Percentiles rank a stretch among this genome's conserved stretches.
Evolutionary conservation across 148 eudicot genomes (phyloP).

Genomic region (Fagopyrum esculentum): DNA sequence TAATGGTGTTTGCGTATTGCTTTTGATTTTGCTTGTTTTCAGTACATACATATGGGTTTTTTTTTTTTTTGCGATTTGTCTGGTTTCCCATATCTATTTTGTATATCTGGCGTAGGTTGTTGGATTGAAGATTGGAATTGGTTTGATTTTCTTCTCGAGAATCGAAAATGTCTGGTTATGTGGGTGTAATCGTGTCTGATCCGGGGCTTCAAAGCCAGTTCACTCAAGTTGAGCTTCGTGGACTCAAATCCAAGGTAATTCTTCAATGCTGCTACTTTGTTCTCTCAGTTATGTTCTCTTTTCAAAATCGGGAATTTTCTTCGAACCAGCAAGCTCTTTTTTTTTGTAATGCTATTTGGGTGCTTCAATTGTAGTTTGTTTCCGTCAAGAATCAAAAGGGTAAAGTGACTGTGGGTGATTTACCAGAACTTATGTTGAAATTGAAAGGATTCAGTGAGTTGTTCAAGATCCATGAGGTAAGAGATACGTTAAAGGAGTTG

Average conservation of each 20-base stretch:
- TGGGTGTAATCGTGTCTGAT: slow-evolving; percentile 54
- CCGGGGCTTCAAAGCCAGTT: slow-evolving; percentile 71
- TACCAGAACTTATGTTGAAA: slow-evolving; percentile 63
- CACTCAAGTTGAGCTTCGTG: slow-evolving; percentile 60
- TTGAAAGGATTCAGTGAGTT: slow-evolving; percentile 47
- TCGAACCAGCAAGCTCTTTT: neutral
- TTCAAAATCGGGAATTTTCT: neutral
- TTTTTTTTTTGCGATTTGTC: neutral
- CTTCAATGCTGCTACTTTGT: neutral
- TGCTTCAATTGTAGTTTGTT: slow-evolving; percentile 38
- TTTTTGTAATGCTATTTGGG: slow-evolving; percentile 15
- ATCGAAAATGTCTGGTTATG: slow-evolving; percentile 44
- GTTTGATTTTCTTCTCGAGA: neutral
- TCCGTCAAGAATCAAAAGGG: slow-evolving; percentile 58
- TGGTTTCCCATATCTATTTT: neutral
- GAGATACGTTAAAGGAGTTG: slow-evolving; percentile 39
- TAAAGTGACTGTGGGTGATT: slow-evolving; percentile 62
- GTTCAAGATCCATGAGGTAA: slow-evolving; percentile 69
- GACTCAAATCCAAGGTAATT: slow-evolving; percentile 41
- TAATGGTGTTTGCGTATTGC: neutral
- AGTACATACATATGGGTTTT: neutral
- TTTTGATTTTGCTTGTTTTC: neutral
- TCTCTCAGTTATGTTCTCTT: neutral
- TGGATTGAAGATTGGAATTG: neutral
- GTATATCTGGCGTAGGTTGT: neutral